Evolutionary conservation across 83 land plant genomes (phyloP).

Genomic region (Isoetes engelmannii): DNA sequence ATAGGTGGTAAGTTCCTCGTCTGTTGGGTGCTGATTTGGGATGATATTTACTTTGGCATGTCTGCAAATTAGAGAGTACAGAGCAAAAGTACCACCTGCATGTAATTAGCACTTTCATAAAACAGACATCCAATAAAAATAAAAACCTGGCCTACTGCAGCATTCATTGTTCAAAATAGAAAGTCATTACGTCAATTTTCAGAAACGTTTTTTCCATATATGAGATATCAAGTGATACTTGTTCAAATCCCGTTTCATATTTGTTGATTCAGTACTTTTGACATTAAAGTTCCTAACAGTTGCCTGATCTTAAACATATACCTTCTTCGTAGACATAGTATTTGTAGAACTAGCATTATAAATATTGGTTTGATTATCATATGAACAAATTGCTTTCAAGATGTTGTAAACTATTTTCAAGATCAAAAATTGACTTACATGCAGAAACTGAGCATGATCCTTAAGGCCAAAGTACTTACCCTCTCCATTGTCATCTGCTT

Average conservation of each 20-base stretch:
- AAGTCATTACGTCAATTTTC: not conserved
- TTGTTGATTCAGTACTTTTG: not conserved
- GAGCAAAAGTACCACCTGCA: constrained; percentile 52
- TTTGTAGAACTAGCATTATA: not conserved
- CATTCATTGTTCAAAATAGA: not conserved
- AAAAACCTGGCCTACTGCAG: not conserved
- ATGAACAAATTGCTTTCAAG: not conserved
- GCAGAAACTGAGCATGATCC: no score
- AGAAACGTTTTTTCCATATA: not conserved
- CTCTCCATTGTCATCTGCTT: constrained; percentile 56
- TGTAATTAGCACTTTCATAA: not conserved
- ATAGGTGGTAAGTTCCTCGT: constrained; percentile 40
- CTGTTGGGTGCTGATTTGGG: constrained; percentile 38
- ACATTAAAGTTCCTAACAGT: no score
- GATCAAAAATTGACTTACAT: not conserved
- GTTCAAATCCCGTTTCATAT: not conserved
- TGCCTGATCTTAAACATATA: not conserved
- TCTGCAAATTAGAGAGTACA: constrained; percentile 43
- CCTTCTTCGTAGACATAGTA: not conserved
- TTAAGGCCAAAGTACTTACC: constrained; percentile 22
- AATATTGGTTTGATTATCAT: not conserved
- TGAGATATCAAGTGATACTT: not conserved
- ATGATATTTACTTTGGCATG: constrained; percentile 43
- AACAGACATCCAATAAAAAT: constrained; percentile 2
- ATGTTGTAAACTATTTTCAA: not conserved